A percentile compares a stretch with the other conserved stretches of the same genome.
These are phyloP conservation scores for Hemisphaericaspora xylofermentans DNA, from an alignment of 1,139 yeast genomes.

Conservation along the genomic window DNA sequence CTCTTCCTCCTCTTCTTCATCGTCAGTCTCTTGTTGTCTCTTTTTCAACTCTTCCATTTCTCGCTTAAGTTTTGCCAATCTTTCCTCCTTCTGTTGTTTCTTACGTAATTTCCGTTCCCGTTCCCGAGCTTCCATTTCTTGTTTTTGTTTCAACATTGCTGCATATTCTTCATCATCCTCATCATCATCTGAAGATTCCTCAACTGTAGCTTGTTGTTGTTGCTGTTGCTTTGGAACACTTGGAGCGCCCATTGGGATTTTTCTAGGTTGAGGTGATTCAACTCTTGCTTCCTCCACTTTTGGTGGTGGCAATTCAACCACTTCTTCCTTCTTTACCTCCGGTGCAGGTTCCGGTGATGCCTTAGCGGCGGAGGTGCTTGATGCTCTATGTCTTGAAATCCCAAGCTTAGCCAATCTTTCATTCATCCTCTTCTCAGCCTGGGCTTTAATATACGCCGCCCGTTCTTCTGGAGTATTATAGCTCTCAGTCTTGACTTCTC, in stretches of 20 bases:
- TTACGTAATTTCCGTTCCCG: constrained; percentile 47
- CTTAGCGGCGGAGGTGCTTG: constrained; percentile 1
- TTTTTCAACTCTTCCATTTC: constrained; percentile 62
- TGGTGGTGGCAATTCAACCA: not conserved
- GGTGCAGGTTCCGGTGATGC: constrained; percentile 5
- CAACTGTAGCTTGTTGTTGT: too few species aligned
- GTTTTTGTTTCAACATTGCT: constrained; percentile 46
- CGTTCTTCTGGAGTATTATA: constrained; percentile 60
- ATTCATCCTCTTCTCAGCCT: constrained; percentile 86
- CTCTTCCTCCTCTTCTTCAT: constrained; percentile 35
- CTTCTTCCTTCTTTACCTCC: constrained; percentile 2
- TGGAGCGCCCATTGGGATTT: too few species aligned
- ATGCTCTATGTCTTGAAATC: constrained; percentile 33
- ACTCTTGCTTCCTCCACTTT: not conserved
- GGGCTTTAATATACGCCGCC: constrained; percentile 82
- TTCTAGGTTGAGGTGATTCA: constrained; percentile 8
- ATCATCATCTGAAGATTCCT: constrained; percentile 28
- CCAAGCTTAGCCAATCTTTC: constrained; percentile 88
- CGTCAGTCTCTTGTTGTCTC: constrained; percentile 36
- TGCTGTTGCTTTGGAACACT: not conserved
- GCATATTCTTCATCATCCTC: constrained; percentile 50
- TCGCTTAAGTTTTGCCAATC: constrained; percentile 56
- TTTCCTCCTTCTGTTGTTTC: constrained; percentile 55
- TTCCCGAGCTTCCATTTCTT: constrained; percentile 49
- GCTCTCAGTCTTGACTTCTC: constrained; percentile 12